These are phyloP conservation scores for Talaromyces trachyspermus DNA, from an alignment of 495 filamentous ascomycete species.

Conservation along the genomic window DNA sequence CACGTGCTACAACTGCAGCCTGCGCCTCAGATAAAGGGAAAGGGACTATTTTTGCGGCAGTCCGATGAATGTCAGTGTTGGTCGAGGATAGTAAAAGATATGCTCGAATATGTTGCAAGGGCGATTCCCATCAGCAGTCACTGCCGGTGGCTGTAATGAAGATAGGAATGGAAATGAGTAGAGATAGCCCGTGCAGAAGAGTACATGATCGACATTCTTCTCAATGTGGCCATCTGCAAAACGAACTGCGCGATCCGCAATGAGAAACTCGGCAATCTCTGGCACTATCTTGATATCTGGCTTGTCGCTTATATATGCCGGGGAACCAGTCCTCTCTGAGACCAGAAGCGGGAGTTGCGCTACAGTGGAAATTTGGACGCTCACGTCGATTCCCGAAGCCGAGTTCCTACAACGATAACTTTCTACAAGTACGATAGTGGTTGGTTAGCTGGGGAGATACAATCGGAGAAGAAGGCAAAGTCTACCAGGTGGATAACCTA, in stretches of 20 bases:
- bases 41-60: constrained; percentile 72
- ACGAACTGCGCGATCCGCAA: constrained; percentile 38
- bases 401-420: constrained; percentile 69
- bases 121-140: constrained; percentile 62
- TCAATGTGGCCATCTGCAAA: constrained; percentile 46
- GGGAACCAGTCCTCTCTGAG: constrained; percentile 24
- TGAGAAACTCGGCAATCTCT: constrained; percentile 44
- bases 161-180: constrained; percentile 54
- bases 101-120: constrained; percentile 67
- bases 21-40: constrained; percentile 78
- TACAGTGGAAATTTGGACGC: constrained; percentile 57
- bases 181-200: constrained; percentile 54
- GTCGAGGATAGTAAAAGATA: constrained; percentile 65
- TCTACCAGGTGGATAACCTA: not conserved
- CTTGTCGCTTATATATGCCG: not conserved
- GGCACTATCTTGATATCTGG: not conserved
- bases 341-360: constrained; percentile 45
- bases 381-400: constrained; percentile 75
- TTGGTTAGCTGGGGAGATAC: not conserved
- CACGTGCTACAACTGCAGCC: constrained; percentile 63
- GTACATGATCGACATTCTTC: constrained; percentile 44
- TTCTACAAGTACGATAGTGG: constrained; percentile 21
- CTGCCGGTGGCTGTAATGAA: constrained; percentile 40
- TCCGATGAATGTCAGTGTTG: constrained; percentile 71
- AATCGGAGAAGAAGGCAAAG: not conserved